Base-by-base conservation (phyloP, 2,329 filamentous ascomycete species). In the Sclerotinia trifoliorum region DNA sequence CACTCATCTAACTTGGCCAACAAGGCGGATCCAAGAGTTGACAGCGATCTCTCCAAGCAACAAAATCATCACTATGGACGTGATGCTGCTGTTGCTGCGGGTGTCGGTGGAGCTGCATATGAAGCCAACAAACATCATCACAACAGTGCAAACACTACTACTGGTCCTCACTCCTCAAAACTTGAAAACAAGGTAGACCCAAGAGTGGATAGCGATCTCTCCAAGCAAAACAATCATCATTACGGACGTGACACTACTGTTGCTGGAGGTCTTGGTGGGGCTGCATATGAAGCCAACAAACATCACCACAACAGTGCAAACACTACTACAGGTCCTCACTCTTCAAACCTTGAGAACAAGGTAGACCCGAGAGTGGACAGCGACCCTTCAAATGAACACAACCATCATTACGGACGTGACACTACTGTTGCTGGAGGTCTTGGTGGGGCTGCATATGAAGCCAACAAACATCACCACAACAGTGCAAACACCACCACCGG, bases 141-240 rank as follows among this genome's bases (percentile, higher is more conserved):
- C 24, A 42, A 44, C 63, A 63, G 21, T 64, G 32, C 71, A 19
- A 70, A 71, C 21, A 71, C 71, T 19, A 78, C 72, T 13, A 72
- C 75, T 32, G 80, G 79, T 1, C 80, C 79, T 19, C 73, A 74
- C 42, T 70, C 72, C 15, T 78, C 78, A 24, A 79, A 80, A 29
- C 46, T 78, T 7, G 75, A 75, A 48, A 82, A 82, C 73, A 80
- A 78, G 70, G 56, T 76, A 6, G 80, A 82, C 64, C 80, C 80
- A 46, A 70, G 78, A 55, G 77, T 80, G n/a, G 76, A 81, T 68
- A 52, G 48, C 3, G 52, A 57, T 26, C 67, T 60, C 48, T 70
- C 70, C 58, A 70, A 42, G 39, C 39, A 42, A 52, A 24, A 69
- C 66, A n/a, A 70, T 65, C 66, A 74, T 71, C 66, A 77, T 46